phyloP scores from a whole-genome alignment of 2,329 filamentous ascomycete genomes.

The Xylaria digitata region DNA sequence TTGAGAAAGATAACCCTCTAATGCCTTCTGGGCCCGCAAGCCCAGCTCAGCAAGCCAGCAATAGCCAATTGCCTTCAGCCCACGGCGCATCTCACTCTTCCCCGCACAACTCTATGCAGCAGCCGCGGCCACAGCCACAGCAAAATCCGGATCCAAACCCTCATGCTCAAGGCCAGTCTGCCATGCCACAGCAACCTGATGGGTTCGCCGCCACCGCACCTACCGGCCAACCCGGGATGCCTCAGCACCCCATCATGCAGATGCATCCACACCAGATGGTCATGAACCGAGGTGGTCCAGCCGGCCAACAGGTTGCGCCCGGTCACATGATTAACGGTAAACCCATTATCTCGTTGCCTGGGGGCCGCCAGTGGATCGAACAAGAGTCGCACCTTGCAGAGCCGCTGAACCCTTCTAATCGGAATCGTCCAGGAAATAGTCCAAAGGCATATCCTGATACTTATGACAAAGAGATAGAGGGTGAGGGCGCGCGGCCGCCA shows the following conservation, averaged over 20 bases:
- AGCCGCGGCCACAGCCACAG: conserved; percentile 32
- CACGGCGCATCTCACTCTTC: conserved; percentile 35
- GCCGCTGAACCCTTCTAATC: conserved; percentile 58
- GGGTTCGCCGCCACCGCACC: conserved; percentile 38
- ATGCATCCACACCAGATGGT: conserved; percentile 36
- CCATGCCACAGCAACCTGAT: conserved; percentile 39
- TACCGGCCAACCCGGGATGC: conserved; percentile 36
- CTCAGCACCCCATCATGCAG: conserved; percentile 39
- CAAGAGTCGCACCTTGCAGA: conserved; percentile 66
- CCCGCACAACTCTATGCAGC: conserved; percentile 38
- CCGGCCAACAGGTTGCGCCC: conserved; percentile 39
- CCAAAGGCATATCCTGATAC: conserved; percentile 52
- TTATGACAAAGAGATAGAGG: conserved; percentile 65
- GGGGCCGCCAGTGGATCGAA: conserved; percentile 60
- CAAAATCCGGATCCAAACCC: conserved; percentile 38
- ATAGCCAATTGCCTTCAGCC: conserved; percentile 41
- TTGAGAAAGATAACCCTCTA: conserved; percentile 44
- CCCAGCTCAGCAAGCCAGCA: conserved; percentile 46
- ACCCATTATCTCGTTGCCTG: conserved; percentile 54
- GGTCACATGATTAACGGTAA: conserved; percentile 44
- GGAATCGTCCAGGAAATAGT: conserved; percentile 51
- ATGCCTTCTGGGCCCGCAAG: conserved; percentile 40
- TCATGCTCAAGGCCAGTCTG: conserved; percentile 29
- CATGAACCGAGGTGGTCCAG: conserved; percentile 43
- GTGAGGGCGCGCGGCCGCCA: conserved; percentile 38